Percentiles rank a stretch among this genome's conserved stretches.
Conservation (phyloP, 164 flowering plant genomes). For the Piper betle region DNA sequence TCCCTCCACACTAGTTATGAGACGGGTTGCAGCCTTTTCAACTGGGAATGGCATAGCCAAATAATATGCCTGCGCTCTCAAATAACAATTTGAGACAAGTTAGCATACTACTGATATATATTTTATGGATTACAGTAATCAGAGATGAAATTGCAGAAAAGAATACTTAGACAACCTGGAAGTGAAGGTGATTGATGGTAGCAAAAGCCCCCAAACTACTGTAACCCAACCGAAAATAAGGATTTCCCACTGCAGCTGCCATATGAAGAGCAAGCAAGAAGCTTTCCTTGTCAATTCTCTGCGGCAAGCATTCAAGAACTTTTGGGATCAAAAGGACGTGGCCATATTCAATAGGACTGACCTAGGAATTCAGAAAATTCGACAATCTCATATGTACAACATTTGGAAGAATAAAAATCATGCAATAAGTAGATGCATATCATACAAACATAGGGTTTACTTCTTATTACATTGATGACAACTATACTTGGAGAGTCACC, state of each 20-base stretch:
- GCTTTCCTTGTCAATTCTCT: conserved; percentile 63
- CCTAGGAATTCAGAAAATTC: conserved; percentile 26
- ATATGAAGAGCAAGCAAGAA: conserved; percentile 68
- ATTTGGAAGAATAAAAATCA: background rate
- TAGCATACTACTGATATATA: background rate
- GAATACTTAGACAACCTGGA: conserved; percentile 36
- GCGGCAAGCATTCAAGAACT: conserved; percentile 58
- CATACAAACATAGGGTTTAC: background rate
- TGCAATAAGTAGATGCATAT: background rate
- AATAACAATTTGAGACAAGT: background rate
- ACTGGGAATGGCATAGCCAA: conserved; percentile 53
- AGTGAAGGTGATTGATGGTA: conserved; percentile 87
- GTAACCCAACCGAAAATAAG: conserved; percentile 80
- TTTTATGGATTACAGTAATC: background rate
- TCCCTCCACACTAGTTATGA: conserved; percentile 11
- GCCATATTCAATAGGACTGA: conserved; percentile 88
- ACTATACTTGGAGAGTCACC: conserved; percentile 44
- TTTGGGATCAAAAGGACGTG: conserved; percentile 80
- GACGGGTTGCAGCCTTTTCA: conserved; percentile 48
- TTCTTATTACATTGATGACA: conserved; percentile 56
- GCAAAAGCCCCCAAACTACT: conserved; percentile 97
- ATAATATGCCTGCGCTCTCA: conserved; percentile 50
- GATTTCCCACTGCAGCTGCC: conserved; percentile 63
- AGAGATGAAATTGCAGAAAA: background rate
- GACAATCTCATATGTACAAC: background rate